Evolutionary conservation across 139 green algal genomes (phyloP).

Genomic region (Chlorella sp.): DNA sequence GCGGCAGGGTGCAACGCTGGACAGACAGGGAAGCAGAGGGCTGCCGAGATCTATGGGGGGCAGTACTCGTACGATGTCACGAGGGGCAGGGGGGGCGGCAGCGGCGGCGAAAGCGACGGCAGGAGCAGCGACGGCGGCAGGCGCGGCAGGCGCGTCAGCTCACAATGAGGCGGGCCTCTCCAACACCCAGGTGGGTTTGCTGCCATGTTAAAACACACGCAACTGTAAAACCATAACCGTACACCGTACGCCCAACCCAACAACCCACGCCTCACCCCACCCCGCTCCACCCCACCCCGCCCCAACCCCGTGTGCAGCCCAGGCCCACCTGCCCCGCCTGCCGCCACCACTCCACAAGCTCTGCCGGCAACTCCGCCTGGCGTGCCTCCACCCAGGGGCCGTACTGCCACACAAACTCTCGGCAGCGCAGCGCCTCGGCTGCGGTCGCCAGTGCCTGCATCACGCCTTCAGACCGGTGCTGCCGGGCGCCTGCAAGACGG

Average conservation of each 20-base stretch:
- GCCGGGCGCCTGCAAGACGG: background rate
- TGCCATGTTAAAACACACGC: no score
- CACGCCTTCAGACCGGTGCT: slow-evolving; percentile 11
- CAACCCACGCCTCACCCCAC: background rate
- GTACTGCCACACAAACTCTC: slow-evolving; percentile 29
- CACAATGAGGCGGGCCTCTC: background rate
- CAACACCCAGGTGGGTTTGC: no score
- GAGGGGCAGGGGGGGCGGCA: no score
- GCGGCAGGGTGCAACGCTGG: background rate
- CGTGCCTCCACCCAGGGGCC: slow-evolving; percentile 36
- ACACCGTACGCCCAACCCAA: background rate
- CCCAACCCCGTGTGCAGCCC: no score
- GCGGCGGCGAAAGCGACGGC: no score
- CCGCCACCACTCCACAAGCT: slow-evolving; percentile 12
- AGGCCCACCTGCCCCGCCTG: slow-evolving; percentile 20
- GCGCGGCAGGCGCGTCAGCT: background rate
- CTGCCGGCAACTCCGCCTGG: background rate
- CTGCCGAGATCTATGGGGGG: no score
- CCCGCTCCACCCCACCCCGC: background rate
- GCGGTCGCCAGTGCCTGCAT: slow-evolving; percentile 29
- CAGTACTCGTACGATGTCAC: no score
- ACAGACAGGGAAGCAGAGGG: background rate
- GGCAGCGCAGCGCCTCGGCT: slow-evolving; percentile 7
- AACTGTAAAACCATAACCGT: no score
- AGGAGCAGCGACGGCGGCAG: background rate